Evolutionary conservation across 345 rosid genomes (phyloP).

Genomic region (Boechera retrofracta): DNA sequence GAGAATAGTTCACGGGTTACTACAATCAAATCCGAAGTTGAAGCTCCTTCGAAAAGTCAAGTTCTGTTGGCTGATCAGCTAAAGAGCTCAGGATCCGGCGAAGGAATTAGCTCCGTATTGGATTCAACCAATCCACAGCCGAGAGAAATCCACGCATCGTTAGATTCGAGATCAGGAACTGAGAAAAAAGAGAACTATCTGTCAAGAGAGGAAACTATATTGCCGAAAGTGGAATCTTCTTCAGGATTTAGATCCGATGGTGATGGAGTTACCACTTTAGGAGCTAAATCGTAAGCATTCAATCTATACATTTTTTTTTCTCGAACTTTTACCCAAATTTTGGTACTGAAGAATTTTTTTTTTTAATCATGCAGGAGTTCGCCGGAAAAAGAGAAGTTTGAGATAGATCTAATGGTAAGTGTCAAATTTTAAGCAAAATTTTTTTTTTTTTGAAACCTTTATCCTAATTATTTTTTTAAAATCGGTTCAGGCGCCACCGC

Average conservation of each 20-base stretch:
- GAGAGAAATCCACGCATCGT: constrained; percentile 37
- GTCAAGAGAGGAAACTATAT: constrained; percentile 59
- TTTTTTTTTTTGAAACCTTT: not conserved
- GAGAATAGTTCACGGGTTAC: constrained; percentile 63
- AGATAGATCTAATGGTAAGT: constrained; percentile 98
- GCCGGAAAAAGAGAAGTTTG: constrained; percentile 65
- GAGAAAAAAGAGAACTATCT: constrained; percentile 52
- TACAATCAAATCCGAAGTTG: constrained; percentile 63
- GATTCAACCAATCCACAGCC: constrained; percentile 44
- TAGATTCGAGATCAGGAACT: constrained; percentile 53
- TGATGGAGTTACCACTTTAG: constrained; percentile 51
- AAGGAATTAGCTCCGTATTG: constrained; percentile 52
- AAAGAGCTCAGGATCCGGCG: constrained; percentile 49
- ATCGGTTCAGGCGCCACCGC: constrained; percentile 78
- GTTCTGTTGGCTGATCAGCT: constrained; percentile 51
- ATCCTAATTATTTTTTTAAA: not conserved
- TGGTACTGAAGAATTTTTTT: not conserved
- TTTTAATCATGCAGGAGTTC: constrained; percentile 42
- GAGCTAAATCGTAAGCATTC: constrained; percentile 64
- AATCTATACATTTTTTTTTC: not conserved
- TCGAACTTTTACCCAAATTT: not conserved
- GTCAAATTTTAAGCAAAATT: not conserved
- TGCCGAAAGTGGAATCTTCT: constrained; percentile 66
- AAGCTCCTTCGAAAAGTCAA: constrained; percentile 59
- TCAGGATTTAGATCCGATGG: constrained; percentile 57